These are phyloP conservation scores for Cyberlindnera mississippiensis DNA, from an alignment of 805 yeast species.

Conservation along the genomic window DNA sequence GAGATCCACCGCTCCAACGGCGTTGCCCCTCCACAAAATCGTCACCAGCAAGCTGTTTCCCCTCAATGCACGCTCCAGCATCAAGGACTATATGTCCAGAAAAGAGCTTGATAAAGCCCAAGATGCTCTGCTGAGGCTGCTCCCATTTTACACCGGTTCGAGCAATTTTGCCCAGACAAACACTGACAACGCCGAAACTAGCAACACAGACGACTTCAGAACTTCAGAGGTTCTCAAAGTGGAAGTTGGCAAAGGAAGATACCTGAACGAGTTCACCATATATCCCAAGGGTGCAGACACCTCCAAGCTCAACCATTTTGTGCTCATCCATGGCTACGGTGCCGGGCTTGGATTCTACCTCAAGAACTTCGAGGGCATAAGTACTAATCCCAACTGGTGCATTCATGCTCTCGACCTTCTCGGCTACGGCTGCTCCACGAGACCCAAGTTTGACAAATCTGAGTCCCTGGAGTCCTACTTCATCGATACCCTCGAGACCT, in stretches of 20 bases:
- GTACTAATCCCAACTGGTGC: constrained; percentile 48
- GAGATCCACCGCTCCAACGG: constrained; percentile 62
- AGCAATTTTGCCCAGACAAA: constrained; percentile 14
- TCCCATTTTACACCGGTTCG: constrained; percentile 41
- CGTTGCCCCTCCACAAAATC: constrained; percentile 55
- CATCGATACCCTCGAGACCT: constrained; percentile 53
- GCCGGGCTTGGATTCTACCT: constrained; percentile 87
- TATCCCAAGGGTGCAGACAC: constrained; percentile 40
- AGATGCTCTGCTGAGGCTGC: constrained; percentile 38
- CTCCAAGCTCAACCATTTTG: constrained; percentile 43
- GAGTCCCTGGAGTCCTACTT: constrained; percentile 36
- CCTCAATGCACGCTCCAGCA: constrained; percentile 45
- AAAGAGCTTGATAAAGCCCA: constrained; percentile 42
- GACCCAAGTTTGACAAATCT: constrained; percentile 55
- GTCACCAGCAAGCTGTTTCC: constrained; percentile 51
- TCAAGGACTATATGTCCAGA: constrained; percentile 44
- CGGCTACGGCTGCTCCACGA: constrained; percentile 87
- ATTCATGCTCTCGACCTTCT: constrained; percentile 83
- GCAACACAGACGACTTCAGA: constrained; percentile 18
- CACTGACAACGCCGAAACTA: constrained; percentile 17
- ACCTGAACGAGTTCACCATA: constrained; percentile 75
- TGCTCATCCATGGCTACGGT: constrained; percentile 91
- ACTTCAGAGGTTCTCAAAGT: constrained; percentile 32
- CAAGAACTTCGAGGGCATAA: constrained; percentile 61
- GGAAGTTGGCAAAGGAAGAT: constrained; percentile 42